Base-by-base conservation (phyloP, 2,329 filamentous ascomycete species). In the Calonectria fujianensis region DNA sequence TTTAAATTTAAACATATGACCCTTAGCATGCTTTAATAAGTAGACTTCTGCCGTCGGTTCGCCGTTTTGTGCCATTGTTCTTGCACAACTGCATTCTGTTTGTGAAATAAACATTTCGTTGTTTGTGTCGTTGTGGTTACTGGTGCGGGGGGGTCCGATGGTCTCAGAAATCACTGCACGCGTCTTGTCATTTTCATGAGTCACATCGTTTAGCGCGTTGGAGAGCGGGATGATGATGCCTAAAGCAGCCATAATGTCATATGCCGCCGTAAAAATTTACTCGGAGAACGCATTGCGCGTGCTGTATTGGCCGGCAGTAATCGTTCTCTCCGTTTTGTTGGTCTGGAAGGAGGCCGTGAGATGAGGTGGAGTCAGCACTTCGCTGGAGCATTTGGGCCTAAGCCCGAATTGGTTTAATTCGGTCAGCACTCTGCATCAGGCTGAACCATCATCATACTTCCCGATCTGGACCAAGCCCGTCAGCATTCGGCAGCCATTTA, bases 401-500 rank as follows among this genome's bases (percentile, higher is more conserved):
- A 20, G 7, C 69, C 69, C 1, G 45, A 54, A 57, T 10, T 14
- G 50, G 69, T 41, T 71, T 71, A 71, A 61, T 65, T 29, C n/a
- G 52, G 69, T 71, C 69, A 71, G 69, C 69, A 54, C 24, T 64
- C 31, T 57, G 48, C 69, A 65, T 41, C 3, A 20, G 59, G 35
- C 51, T 20, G 27, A 18, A 41, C 35, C 4, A n/a, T 13, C 3
- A 6, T 39, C 27, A 48, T n/a, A 31, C 41, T 52, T 27, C 73
- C 74, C 29, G 2, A 74, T 76, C 41, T 16, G 63, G 29, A 13
- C 59, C 59, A 76, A 72, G 51, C 5, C 31, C 14, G 65, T 76
- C 74, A 76, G 74, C 72, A 70, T 11, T 29, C 39, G 39, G n/a
- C 57, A 37, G 57, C 57, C 20, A 61, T 39, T 65, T 69, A 37